phyloP scores from a whole-genome alignment of 2,329 filamentous ascomycete species.

The Aspergillus flavus region DNA sequence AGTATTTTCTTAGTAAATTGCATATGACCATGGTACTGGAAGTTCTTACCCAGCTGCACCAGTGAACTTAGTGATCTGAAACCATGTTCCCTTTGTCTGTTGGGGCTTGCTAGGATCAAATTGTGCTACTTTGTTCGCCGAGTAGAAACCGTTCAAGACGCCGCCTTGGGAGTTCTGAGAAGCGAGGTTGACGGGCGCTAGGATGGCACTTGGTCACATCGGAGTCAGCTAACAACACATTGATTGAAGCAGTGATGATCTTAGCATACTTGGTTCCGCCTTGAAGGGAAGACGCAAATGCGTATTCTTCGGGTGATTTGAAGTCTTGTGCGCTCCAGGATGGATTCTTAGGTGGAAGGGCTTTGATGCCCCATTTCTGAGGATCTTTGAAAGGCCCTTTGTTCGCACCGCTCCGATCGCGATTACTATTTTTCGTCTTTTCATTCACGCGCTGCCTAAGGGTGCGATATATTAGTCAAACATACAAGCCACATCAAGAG shows the following conservation, averaged over 20 bases:
- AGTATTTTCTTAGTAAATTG: background rate
- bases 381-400: background rate
- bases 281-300: background rate
- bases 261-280: background rate
- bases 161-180: background rate
- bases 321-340: background rate
- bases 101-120: background rate
- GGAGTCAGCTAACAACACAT: background rate
- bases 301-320: background rate
- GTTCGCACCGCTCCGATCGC: background rate
- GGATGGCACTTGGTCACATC: background rate
- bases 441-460: background rate
- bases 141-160: background rate
- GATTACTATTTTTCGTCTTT: background rate
- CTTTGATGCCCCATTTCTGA: background rate
- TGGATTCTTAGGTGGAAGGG: background rate
- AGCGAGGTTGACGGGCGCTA: background rate
- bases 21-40: background rate
- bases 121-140: background rate
- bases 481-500: background rate
- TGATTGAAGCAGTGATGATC: background rate
- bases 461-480: background rate
- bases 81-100: background rate
- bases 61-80: background rate
- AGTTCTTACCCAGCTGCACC: background rate